phyloP scores from a whole-genome alignment of 108 stramenopile species.

The Cyclostephanos invisitatus region DNA sequence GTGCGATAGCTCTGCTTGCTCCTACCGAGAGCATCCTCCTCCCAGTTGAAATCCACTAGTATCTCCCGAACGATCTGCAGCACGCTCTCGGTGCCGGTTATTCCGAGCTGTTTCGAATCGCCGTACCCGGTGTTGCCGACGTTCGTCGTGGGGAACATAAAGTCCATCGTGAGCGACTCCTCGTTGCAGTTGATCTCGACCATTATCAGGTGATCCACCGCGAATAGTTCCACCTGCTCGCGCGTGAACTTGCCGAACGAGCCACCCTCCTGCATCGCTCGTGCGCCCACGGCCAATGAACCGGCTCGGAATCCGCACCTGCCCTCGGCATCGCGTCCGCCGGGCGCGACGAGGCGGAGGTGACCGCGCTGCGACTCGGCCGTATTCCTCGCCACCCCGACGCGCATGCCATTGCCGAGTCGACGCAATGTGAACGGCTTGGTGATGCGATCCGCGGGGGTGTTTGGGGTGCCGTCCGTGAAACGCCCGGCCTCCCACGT shows the following conservation, averaged over 20 bases:
- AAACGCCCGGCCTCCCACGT: conserved; percentile 78
- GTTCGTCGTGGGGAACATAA: conserved; percentile 94
- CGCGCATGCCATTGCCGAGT: conserved; percentile 81
- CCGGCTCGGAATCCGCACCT: conserved; percentile 78
- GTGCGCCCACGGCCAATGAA: conserved; percentile 90
- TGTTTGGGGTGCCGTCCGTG: conserved; percentile 88
- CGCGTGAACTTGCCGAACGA: conserved; percentile 93
- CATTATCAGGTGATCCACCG: conserved; percentile 97
- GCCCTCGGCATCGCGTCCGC: conserved; percentile 91
- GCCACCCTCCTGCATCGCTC: conserved; percentile 98
- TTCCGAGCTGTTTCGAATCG: conserved; percentile 75
- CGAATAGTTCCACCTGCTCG: conserved; percentile 98
- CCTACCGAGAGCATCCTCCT: conserved; percentile 92
- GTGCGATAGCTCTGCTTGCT: conserved; percentile 90
- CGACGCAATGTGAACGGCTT: conserved; percentile 87
- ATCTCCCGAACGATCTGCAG: conserved; percentile 94
- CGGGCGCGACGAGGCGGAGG: conserved; percentile 89
- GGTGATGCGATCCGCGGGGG: conserved; percentile 80
- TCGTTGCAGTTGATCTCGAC: conserved; percentile 96
- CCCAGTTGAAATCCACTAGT: conserved; percentile 93
- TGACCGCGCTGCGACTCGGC: conserved; percentile 91
- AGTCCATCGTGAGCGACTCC: conserved; percentile 91
- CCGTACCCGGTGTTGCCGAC: conserved; percentile 88
- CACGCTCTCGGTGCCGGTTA: conserved; percentile 93
- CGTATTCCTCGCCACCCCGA: conserved; percentile 79